Base-by-base conservation (phyloP, 805 yeast genomes). In the Nakazawaea siamensis region DNA sequence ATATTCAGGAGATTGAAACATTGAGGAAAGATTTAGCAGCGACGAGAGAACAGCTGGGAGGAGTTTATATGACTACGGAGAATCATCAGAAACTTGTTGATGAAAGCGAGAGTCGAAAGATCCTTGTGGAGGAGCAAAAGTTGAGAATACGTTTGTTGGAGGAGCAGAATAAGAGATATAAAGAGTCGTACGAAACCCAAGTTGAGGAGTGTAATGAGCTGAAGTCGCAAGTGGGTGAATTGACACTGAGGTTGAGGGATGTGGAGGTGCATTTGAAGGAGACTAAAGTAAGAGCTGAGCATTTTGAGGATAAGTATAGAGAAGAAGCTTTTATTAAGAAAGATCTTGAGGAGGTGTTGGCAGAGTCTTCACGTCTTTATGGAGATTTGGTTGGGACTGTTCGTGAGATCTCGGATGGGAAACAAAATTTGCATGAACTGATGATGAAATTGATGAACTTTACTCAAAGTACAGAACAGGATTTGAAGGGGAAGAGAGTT, bases 41-140 rank as follows among this genome's bases (percentile, higher is more conserved):
- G 1, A 66, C 85, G 0, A 60, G 86, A 37, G 63, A 62, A 30
- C 79, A 76, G 45, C 78, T 74, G 45, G 87, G 88, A 4, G 39
- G 39, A 9, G 71, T 83, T 13, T 79, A 70, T 47, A 55, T 83
- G 42, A 69, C 82, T 18, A 62, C 62, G 18, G 68, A 62, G 18
- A 68, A 68, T 42, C 74, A 73, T 56, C 57, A 56, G 46, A 38
- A 59, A 52, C 33, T 52, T 19, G 29, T 40, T 34, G 69, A 56
- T 28, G 72, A 58, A 49, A 64, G 48, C 45, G 77, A 71, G 47
- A 70, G 76, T 46, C 59, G 72, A 25, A 57, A 63, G 16, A 62
- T 70, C 4, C 55, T 64, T 36, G 60, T 68, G 11, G 73, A 63
- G 19, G 80, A 74, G 38, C 73, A 70, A 42, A 65, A 68, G 37